Evolutionary conservation across 2,329 filamentous ascomycete species (phyloP).

Genomic region (Colletotrichum falcatum): DNA sequence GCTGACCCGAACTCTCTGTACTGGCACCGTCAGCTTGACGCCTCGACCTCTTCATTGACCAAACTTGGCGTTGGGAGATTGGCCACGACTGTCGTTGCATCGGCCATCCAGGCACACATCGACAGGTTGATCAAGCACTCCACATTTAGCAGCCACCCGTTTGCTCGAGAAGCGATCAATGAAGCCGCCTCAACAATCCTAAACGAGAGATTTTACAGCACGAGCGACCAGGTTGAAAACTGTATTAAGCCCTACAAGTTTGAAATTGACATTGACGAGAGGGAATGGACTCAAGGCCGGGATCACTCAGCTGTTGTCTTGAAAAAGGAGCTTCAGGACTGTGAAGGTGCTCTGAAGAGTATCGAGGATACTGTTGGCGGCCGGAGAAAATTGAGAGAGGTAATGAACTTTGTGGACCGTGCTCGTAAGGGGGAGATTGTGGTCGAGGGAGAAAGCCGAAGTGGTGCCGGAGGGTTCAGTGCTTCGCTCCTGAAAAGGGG

Average conservation of each 20-base stretch:
- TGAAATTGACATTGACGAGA: constrained; percentile 92
- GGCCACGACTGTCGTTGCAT: constrained; percentile 90
- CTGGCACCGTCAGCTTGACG: constrained; percentile 95
- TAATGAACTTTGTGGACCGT: constrained; percentile 91
- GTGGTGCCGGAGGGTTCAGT: constrained; percentile 94
- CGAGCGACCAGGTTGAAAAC: constrained; percentile 97
- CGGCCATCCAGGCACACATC: constrained; percentile 86
- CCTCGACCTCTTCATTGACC: constrained; percentile 88
- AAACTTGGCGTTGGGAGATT: constrained; percentile 94
- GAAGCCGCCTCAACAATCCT: constrained; percentile 91
- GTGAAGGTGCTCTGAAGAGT: constrained; percentile 79
- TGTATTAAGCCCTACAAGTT: constrained; percentile 99
- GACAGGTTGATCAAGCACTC: constrained; percentile 83
- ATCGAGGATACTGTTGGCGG: constrained; percentile 85
- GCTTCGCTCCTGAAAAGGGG: constrained; percentile 85
- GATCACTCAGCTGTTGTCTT: constrained; percentile 85
- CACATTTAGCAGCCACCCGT: constrained; percentile 90
- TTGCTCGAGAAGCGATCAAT: constrained; percentile 90
- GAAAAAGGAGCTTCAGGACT: constrained; percentile 88
- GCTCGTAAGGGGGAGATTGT: constrained; percentile 87
- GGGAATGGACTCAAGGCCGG: constrained; percentile 87
- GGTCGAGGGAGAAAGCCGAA: constrained; percentile 84
- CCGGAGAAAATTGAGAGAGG: constrained; percentile 86
- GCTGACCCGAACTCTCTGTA: constrained; percentile 87
- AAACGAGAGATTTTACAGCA: constrained; percentile 95